Evolutionary conservation across 225 moss, liverwort and hornwort species (phyloP).

Genomic region (Climacium dendroides): DNA sequence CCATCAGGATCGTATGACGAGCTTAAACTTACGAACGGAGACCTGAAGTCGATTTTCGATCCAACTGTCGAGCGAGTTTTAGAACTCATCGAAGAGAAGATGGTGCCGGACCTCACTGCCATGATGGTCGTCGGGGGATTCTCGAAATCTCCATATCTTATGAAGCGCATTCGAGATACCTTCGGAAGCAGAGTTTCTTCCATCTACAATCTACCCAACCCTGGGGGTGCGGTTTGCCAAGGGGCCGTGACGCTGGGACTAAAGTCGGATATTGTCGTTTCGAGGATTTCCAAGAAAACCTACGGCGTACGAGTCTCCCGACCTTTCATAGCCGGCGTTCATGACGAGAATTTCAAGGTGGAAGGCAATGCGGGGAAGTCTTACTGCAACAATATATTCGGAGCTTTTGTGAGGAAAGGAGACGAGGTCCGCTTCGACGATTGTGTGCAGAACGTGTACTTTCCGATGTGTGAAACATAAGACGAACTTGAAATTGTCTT

Average conservation of each 20-base stretch:
- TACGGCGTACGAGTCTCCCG: background rate
- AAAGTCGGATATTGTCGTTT: background rate
- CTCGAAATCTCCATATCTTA: background rate
- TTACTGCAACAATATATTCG: background rate
- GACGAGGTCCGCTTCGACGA: conserved; percentile 4
- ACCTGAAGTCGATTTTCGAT: conserved; percentile 12
- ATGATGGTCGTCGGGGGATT: conserved; percentile 2
- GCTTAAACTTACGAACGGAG: background rate
- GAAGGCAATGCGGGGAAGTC: background rate
- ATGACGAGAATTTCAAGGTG: background rate
- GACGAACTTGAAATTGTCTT: background rate
- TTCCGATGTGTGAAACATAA: background rate
- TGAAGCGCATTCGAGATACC: background rate
- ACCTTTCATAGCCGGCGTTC: background rate
- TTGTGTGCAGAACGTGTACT: background rate
- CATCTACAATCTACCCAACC: background rate
- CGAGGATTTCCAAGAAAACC: background rate
- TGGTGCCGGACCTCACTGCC: background rate
- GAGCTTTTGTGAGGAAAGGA: background rate
- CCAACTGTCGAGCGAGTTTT: background rate
- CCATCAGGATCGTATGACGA: background rate
- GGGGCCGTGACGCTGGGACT: conserved; percentile 3
- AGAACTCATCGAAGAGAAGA: background rate
- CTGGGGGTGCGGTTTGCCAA: conserved; percentile 1
- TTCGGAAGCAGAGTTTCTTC: background rate